These are phyloP conservation scores for Rhizopus delemar DNA, from an alignment of 371 early-diverging fungal species.

Conservation along the genomic window DNA sequence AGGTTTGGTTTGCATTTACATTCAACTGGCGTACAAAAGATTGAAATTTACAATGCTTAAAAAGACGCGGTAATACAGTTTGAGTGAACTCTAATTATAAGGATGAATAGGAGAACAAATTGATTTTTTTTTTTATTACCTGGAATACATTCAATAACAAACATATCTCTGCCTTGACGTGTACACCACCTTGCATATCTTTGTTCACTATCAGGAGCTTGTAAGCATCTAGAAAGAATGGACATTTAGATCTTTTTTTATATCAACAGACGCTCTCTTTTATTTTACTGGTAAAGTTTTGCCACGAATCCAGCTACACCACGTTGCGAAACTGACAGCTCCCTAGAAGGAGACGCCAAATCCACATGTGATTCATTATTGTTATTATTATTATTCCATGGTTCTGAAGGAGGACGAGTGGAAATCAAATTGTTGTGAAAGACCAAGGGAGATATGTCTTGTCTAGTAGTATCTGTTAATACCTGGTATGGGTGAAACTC, in stretches of 20 bases:
- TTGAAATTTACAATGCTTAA: slow-evolving; percentile 60
- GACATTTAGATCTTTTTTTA: background rate
- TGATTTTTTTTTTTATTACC: slow-evolving; percentile 23
- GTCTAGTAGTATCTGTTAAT: background rate
- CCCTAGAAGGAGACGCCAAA: background rate
- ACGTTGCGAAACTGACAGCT: slow-evolving; percentile 30
- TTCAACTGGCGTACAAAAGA: slow-evolving; percentile 60
- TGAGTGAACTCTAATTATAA: slow-evolving; percentile 49
- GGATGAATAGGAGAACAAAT: background rate
- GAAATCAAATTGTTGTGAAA: background rate
- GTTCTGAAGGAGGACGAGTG: background rate
- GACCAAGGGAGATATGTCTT: background rate
- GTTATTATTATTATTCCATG: background rate
- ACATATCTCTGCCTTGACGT: slow-evolving; percentile 51
- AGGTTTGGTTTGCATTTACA: slow-evolving; percentile 26
- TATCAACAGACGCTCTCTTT: background rate
- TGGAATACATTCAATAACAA: slow-evolving; percentile 52
- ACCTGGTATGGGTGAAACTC: slow-evolving; percentile 1
- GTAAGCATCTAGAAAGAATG: slow-evolving; percentile 34
- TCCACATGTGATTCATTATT: background rate
- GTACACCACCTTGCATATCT: slow-evolving; percentile 50
- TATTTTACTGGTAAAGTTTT: slow-evolving; percentile 46
- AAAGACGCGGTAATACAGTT: slow-evolving; percentile 49
- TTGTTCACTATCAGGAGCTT: slow-evolving; percentile 37
- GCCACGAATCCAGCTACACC: slow-evolving; percentile 54